Percentiles rank a stretch among this genome's conserved stretches.
Conservation (phyloP, 257 asterid species). For the Eucommia ulmoides region DNA sequence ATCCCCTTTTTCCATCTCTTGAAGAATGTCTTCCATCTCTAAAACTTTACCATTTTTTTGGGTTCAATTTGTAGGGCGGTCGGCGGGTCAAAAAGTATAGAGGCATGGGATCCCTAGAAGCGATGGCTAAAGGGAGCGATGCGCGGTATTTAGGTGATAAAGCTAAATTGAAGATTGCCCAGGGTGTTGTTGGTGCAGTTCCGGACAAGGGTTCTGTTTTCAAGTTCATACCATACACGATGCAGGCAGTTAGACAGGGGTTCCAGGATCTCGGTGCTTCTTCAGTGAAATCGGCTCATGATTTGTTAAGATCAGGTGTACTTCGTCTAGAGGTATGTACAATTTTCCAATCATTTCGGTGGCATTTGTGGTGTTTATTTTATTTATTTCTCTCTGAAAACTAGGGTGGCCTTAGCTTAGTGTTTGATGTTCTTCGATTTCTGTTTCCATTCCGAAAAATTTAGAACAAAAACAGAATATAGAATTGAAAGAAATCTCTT, state of each 20-base stretch:
- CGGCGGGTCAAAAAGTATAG: constrained; percentile 56
- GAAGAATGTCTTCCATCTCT: neutral
- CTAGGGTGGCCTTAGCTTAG: neutral
- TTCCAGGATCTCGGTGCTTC: constrained; percentile 95
- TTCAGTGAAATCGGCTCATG: constrained; percentile 76
- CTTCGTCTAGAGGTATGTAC: constrained; percentile 65
- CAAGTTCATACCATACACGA: constrained; percentile 75
- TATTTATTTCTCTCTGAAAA: no score
- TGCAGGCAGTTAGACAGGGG: constrained; percentile 90
- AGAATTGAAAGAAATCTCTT: neutral
- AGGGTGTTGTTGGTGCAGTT: constrained; percentile 91
- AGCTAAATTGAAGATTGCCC: constrained; percentile 79
- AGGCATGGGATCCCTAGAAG: constrained; percentile 96
- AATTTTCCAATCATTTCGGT: neutral
- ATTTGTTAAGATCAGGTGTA: constrained; percentile 49
- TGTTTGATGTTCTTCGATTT: no score
- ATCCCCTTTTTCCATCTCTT: neutral
- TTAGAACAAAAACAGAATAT: neutral
- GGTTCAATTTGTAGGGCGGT: constrained; percentile 31
- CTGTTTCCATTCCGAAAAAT: no score
- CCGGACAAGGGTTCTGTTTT: constrained; percentile 73
- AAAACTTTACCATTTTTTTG: neutral
- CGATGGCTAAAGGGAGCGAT: constrained; percentile 89
- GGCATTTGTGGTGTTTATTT: neutral
- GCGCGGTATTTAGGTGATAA: constrained; percentile 85